Conservation (phyloP, 202 grass and related monocot species). For the Panicum hallii region DNA sequence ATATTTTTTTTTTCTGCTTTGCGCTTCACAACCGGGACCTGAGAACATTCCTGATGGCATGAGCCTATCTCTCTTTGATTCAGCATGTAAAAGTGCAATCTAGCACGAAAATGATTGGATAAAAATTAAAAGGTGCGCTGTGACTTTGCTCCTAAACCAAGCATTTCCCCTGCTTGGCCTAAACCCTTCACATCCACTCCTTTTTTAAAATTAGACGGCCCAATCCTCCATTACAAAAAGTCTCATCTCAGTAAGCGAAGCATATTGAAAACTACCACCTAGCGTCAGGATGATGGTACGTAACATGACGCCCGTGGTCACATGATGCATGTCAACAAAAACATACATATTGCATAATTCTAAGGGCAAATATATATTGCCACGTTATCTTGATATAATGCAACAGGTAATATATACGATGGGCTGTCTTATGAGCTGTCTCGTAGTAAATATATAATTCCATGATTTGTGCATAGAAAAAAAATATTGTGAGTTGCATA, state of each 20-base stretch:
- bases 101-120: neutral
- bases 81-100: neutral
- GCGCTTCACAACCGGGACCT: neutral
- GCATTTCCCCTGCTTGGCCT: neutral
- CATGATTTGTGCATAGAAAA: too few relatives aligned
- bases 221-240: neutral
- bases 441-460: too few relatives aligned
- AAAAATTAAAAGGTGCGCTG: neutral
- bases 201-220: neutral
- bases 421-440: too few relatives aligned
- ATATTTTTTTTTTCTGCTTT: neutral
- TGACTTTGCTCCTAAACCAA: constrained; percentile 33
- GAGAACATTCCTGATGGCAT: neutral
- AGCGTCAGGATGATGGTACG: neutral
- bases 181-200: neutral
- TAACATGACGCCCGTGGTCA: neutral
- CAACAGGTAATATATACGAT: too few relatives aligned
- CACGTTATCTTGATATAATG: too few relatives aligned
- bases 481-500: too few relatives aligned
- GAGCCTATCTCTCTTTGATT: neutral
- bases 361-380: too few relatives aligned
- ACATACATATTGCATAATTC: too few relatives aligned
- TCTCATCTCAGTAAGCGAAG: neutral
- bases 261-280: neutral
- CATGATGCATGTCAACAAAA: neutral